Conservation (phyloP, 1,284 basidiomycete species). For the Ganoderma sp. region DNA sequence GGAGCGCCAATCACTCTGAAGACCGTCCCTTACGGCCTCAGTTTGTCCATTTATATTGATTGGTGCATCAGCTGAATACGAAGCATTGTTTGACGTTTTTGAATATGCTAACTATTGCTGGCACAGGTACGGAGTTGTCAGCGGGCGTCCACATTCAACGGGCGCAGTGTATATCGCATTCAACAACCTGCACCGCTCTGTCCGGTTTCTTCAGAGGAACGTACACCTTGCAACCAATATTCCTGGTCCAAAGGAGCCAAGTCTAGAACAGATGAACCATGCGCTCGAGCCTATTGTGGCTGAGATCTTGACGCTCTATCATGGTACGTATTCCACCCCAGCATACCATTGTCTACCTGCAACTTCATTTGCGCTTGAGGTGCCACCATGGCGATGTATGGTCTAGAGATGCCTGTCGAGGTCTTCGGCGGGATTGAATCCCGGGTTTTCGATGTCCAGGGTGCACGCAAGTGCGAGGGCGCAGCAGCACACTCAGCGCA, state of each 20-base stretch:
- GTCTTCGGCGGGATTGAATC: slow-evolving; percentile 9
- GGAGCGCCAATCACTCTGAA: not conserved
- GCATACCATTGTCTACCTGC: no score
- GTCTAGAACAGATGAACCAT: slow-evolving; percentile 42
- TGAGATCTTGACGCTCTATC: slow-evolving; percentile 29
- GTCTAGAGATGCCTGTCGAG: not conserved
- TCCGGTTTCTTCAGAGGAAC: slow-evolving; percentile 36
- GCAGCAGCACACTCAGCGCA: slow-evolving; percentile 11
- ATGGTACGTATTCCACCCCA: not conserved
- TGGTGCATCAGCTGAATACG: slow-evolving; percentile 28
- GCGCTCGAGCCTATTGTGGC: slow-evolving; percentile 43
- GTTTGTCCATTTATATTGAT: slow-evolving; percentile 38
- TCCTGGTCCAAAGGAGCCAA: slow-evolving; percentile 45
- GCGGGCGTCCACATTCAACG: slow-evolving; percentile 37
- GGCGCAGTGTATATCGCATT: slow-evolving; percentile 38
- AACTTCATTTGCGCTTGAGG: not conserved
- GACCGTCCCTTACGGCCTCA: slow-evolving; percentile 24
- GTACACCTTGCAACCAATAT: slow-evolving; percentile 40
- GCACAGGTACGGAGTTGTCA: slow-evolving; percentile 36
- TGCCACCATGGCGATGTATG: not conserved
- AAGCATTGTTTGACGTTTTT: no score
- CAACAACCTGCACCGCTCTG: slow-evolving; percentile 35
- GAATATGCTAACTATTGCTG: not conserved
- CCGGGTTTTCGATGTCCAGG: slow-evolving; percentile 9
- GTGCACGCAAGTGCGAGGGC: slow-evolving; percentile 5